Evolutionary conservation across 1,139 yeast species (phyloP), one percentile per base, ranked within the genome.

Genomic region (Nakaseomyces nivariensis): DNA sequence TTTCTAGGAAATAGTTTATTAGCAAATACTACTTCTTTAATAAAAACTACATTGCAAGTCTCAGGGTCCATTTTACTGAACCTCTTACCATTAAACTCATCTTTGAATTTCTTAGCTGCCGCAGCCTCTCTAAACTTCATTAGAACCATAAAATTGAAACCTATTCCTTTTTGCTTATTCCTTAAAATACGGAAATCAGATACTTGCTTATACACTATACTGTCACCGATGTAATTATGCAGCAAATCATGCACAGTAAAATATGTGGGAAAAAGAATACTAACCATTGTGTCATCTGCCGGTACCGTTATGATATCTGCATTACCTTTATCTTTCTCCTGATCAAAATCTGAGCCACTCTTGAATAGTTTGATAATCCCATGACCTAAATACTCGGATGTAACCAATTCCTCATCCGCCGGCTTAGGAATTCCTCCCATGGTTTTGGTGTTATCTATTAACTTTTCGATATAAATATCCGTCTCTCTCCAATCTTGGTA

Each of bases 61-160:
- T 89, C 96, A 0, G 95, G 89, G 59, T 89, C 96, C 85, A 88
- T 82, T 3, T 92, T 79, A 59, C 84, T 88, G 71, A 90, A 90
- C 4, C 76, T 73, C 54, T 77, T 78, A 2, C 96, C 95, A 62
- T 89, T 84, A 61, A 74, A 87, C 36, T 72, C 73, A 46, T 75
- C 73, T 56, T 81, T 82, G 64, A 90, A 89, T 46, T 71, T 72
- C 8, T 77, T 75, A 0, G 96, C 89, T 38, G 72, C 63, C 1
- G 73, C 68, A 1, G 73, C 62, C 40, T 75, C 76, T 37, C 79
- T 72, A 64, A 90, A 89, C 67, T 89, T 88, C 64, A 90, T 71
- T 49, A 90, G 69, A 1, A 83, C 94, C 75, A 88, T 74, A 47
- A 61, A 64, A 44, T 60, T 67, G 57, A 82, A 85, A 48, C 96